Conservation (phyloP, 106 monocot species). For the Apostasia ramifera region DNA sequence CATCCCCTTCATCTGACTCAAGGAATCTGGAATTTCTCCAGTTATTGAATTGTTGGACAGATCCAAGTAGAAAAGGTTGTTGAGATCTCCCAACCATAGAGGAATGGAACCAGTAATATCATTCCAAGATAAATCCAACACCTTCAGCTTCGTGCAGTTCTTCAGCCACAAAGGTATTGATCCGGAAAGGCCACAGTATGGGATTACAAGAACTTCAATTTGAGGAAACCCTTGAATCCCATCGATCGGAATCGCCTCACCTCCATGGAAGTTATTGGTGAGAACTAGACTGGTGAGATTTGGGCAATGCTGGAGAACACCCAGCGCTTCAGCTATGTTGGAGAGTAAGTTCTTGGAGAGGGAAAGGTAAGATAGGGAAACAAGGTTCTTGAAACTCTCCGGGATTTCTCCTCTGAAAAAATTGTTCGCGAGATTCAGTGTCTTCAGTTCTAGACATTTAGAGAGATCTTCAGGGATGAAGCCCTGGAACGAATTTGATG, state of each 20-base stretch:
- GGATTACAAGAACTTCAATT: conserved; percentile 43
- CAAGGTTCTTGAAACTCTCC: conserved; percentile 43
- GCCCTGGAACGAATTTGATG: conserved; percentile 47
- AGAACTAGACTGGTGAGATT: conserved; percentile 55
- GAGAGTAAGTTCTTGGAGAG: conserved; percentile 51
- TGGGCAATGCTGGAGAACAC: conserved; percentile 51
- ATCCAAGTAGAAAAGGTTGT: conserved; percentile 80
- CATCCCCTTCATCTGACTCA: conserved; percentile 46
- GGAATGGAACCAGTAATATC: conserved; percentile 52
- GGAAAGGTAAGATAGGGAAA: conserved; percentile 40
- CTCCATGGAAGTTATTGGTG: conserved; percentile 55
- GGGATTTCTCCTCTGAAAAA: conserved; percentile 63
- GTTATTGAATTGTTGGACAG: conserved; percentile 77
- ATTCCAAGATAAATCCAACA: conserved; percentile 86
- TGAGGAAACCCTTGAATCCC: conserved; percentile 54
- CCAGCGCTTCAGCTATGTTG: conserved; percentile 48
- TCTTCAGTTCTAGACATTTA: conserved; percentile 28
- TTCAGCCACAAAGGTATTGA: conserved; percentile 54
- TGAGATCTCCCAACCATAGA: conserved; percentile 46
- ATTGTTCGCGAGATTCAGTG: conserved; percentile 63
- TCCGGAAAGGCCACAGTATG: conserved; percentile 55
- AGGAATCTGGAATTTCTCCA: conserved; percentile 53
- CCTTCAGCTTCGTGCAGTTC: conserved; percentile 40
- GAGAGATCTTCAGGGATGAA: conserved; percentile 46
- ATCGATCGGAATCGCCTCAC: conserved; percentile 47